phyloP scores from a whole-genome alignment of 2,329 filamentous ascomycete species.

The Basipetospora chlamydospora region DNA sequence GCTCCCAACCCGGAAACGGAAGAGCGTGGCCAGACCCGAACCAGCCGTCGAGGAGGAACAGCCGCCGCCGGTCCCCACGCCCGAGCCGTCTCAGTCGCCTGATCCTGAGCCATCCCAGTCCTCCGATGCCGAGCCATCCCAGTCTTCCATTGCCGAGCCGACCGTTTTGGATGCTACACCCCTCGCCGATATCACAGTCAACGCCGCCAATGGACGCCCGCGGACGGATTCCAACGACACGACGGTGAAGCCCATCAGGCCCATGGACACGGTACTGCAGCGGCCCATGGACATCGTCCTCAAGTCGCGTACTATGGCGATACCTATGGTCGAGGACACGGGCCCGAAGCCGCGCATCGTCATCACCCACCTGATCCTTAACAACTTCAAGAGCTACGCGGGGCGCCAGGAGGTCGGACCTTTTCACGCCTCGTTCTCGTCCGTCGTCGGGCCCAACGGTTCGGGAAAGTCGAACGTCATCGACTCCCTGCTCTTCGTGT shows the following conservation, averaged over 20 bases:
- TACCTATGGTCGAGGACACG: constrained; percentile 56
- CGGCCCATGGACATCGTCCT: constrained; percentile 89
- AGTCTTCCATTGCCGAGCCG: constrained; percentile 18
- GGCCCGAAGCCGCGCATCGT: constrained; percentile 77
- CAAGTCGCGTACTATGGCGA: constrained; percentile 61
- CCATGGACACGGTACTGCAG: constrained; percentile 66
- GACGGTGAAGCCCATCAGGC: constrained; percentile 55
- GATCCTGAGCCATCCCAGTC: too few relatives aligned
- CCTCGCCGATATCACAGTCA: constrained; percentile 58
- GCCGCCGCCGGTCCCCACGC: constrained; percentile 27
- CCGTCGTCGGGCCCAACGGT: constrained; percentile 92
- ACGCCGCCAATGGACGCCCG: constrained; percentile 40
- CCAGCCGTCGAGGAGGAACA: constrained; percentile 23
- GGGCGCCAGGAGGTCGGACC: constrained; percentile 89
- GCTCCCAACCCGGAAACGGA: constrained; percentile 50
- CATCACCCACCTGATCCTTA: constrained; percentile 81
- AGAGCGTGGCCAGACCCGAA: constrained; percentile 34
- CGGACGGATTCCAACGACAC: constrained; percentile 27
- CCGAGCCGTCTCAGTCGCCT: constrained; percentile 41
- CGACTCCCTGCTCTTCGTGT: constrained; percentile 95
- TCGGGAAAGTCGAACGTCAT: constrained; percentile 99
- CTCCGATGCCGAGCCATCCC: too few relatives aligned
- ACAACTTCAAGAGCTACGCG: constrained; percentile 98
- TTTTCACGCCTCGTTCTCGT: constrained; percentile 94
- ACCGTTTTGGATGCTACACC: constrained; percentile 38